Conservation (phyloP, 768 basidiomycete species). For the Daedaleopsis sinensis region DNA sequence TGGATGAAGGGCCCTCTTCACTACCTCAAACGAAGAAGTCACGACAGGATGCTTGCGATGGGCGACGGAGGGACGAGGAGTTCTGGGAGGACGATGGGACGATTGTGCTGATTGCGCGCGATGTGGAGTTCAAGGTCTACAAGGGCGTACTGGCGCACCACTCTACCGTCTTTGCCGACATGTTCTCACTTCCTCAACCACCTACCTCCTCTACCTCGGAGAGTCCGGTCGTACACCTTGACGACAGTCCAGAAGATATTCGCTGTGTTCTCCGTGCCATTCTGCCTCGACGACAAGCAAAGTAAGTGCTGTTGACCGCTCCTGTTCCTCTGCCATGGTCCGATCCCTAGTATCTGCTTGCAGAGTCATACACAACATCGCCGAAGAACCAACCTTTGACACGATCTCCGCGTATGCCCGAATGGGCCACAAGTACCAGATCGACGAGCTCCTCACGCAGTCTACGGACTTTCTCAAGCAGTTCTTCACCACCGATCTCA, state of each 20-base stretch:
- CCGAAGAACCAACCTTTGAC: no score
- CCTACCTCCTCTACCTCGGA: neutral
- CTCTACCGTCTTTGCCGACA: conserved; percentile 12
- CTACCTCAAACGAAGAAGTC: no score
- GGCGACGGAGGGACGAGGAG: conserved; percentile 15
- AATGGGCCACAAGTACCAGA: neutral
- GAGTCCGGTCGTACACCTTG: neutral
- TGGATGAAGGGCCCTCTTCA: no score
- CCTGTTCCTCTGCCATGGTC: no score
- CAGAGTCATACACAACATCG: no score
- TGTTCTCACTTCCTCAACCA: neutral
- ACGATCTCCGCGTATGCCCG: neutral
- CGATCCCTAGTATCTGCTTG: no score
- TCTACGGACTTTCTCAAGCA: neutral
- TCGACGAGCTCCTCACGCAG: neutral
- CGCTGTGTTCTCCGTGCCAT: neutral
- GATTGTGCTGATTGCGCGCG: conserved; percentile 27
- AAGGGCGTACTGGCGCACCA: conserved; percentile 24
- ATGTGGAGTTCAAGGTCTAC: conserved; percentile 27
- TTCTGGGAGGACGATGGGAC: conserved; percentile 33
- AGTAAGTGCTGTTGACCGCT: no score
- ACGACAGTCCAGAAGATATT: neutral
- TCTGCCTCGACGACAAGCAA: neutral
- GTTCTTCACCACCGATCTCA: neutral
- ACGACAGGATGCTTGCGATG: no score